These are phyloP conservation scores for Wilcoxina mikolae DNA, from an alignment of 495 filamentous ascomycete genomes.

Conservation along the genomic window DNA sequence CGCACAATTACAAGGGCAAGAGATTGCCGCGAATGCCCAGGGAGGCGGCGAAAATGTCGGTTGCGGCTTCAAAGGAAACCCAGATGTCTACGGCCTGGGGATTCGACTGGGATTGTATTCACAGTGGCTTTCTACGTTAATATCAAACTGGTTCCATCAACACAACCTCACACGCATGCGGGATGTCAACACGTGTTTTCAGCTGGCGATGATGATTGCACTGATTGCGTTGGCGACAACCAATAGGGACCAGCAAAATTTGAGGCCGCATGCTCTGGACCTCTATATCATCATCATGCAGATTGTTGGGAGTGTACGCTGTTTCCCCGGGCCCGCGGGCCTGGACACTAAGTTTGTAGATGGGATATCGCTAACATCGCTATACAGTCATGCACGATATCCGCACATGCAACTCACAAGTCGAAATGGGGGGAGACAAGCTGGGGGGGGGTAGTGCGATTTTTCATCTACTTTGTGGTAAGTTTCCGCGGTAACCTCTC, in stretches of 20 bases:
- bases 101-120: constrained; percentile 32
- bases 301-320: constrained; percentile 13
- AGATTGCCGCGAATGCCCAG: no score
- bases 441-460: constrained; percentile 23
- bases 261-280: constrained; percentile 17
- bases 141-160: constrained; percentile 19
- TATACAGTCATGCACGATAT: constrained; percentile 19
- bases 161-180: constrained; percentile 22
- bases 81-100: constrained; percentile 30
- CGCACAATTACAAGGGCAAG: no score
- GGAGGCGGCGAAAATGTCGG: no score
- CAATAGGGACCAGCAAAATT: background rate
- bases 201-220: constrained; percentile 23
- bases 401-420: constrained; percentile 19
- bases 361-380: background rate
- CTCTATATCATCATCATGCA: constrained; percentile 22
- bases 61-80: constrained; percentile 5
- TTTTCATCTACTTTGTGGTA: constrained; percentile 22
- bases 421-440: constrained; percentile 19
- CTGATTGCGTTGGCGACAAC: constrained; percentile 16
- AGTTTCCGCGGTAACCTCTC: no score
- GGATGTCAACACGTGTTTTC: constrained; percentile 23
- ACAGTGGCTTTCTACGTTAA: constrained; percentile 26
- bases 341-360: no score
- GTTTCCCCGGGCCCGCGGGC: no score